phyloP scores from a whole-genome alignment of 192 early-diverging fungal genomes.

The Coemansia sp. region DNA sequence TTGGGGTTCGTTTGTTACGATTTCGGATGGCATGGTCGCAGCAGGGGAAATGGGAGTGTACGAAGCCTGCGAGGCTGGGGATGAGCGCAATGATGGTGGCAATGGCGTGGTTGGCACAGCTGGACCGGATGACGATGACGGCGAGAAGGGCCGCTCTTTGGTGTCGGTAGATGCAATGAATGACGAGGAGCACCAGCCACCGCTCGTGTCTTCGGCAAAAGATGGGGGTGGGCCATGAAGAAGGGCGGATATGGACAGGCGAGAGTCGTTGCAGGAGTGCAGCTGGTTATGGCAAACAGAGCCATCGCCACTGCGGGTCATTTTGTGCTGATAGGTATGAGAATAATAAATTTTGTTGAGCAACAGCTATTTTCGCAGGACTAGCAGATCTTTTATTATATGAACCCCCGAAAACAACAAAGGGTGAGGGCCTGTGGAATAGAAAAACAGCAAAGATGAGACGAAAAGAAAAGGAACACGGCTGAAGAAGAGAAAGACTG shows the following conservation, averaged over 20 bases:
- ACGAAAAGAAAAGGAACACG: background rate
- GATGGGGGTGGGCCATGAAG: slow-evolving; percentile 12
- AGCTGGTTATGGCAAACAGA: background rate
- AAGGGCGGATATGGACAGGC: slow-evolving; percentile 33
- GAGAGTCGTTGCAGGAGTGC: background rate
- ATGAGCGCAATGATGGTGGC: background rate
- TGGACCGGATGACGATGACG: too few species aligned
- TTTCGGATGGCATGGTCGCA: background rate
- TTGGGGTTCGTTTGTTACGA: background rate
- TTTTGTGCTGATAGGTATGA: background rate
- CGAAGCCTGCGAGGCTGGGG: background rate
- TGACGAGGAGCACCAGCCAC: background rate
- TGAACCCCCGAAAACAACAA: too few species aligned
- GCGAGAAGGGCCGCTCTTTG: too few species aligned
- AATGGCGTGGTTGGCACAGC: background rate
- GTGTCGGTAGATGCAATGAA: background rate
- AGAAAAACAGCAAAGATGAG: background rate
- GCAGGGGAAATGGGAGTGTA: background rate
- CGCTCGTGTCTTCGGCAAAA: background rate
- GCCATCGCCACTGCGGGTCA: background rate
- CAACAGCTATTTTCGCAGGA: too few species aligned
- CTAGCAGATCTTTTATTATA: too few species aligned
- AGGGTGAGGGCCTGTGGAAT: background rate
- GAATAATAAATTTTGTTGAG: background rate
- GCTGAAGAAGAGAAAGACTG: background rate